Conservation (phyloP, 1,284 basidiomycete species). For the Stygiomarasmius scandens region DNA sequence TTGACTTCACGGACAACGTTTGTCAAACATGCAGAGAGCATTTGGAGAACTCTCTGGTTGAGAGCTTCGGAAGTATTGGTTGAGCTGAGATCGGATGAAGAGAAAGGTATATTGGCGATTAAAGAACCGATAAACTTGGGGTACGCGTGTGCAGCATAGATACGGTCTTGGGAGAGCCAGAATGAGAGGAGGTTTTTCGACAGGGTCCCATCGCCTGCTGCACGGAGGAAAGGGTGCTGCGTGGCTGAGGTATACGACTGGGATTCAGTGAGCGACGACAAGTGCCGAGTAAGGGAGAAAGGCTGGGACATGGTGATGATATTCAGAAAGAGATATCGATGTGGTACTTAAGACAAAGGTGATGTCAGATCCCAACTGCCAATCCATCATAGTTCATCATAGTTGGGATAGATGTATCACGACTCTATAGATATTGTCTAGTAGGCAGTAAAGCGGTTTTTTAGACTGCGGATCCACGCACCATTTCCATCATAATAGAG, state of each 20-base stretch:
- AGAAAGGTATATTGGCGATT: constrained; percentile 57
- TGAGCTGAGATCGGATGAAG: constrained; percentile 31
- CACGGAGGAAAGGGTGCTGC: constrained; percentile 56
- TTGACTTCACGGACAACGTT: constrained; percentile 62
- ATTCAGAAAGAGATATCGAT: too few relatives aligned
- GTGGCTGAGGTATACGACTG: constrained; percentile 49
- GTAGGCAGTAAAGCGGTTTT: too few relatives aligned
- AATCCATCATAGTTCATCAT: too few relatives aligned
- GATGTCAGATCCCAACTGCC: too few relatives aligned
- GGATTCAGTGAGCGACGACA: too few relatives aligned
- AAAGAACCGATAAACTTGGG: constrained; percentile 64
- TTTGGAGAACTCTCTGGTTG: constrained; percentile 48
- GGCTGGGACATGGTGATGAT: too few relatives aligned
- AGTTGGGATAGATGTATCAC: too few relatives aligned
- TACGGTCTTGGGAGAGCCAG: constrained; percentile 70
- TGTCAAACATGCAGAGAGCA: constrained; percentile 53
- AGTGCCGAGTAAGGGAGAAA: too few relatives aligned
- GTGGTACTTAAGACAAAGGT: too few relatives aligned
- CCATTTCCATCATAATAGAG: too few relatives aligned
- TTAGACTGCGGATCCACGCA: too few relatives aligned
- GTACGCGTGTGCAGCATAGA: constrained; percentile 72
- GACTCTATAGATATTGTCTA: too few relatives aligned
- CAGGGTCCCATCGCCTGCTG: constrained; percentile 55
- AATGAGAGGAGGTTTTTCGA: constrained; percentile 49
- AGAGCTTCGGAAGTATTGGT: constrained; percentile 16